Base-by-base conservation (phyloP, 2,329 filamentous ascomycete species). In the Neopestalotiopsis sp. region DNA sequence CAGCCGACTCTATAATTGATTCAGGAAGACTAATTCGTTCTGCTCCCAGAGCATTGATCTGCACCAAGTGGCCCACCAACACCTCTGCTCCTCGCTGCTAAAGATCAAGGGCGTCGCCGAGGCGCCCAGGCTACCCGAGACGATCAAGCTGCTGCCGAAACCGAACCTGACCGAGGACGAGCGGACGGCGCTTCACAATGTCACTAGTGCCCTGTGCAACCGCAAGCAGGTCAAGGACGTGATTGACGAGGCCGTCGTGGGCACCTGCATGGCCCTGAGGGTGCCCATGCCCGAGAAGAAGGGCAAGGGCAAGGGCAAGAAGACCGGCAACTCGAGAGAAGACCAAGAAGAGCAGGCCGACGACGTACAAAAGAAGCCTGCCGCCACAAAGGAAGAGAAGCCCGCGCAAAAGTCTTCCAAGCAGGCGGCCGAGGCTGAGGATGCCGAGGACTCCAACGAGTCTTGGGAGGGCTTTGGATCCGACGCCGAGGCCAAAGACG, bases 141-240 rank as follows among this genome's bases (percentile, higher is more conserved):
- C 83, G 20, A 79, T 89, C 53, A 84, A 82, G 67, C 78, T 83
- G 32, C 76, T 87, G 0, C 79, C 86, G 17, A 88, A 86, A 71
- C 84, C 86, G 6, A 80, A 86, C 1, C 76, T 89, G 3, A 81
- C 84, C 1, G 85, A 86, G 58, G 87, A 89, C 65, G 86, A 89
- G 73, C 81, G 79, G 66, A 72, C 77, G 0, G 83, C 85, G 2
- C 78, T 89, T 32, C 88, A 90, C 73, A 89, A 89, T 74, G 87
- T 90, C 65, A 89, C 88, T 32, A 90, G 88, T 69, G 83, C 82
- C 7, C 79, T 90, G 2, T 89, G 85, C 75, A 89, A 87, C 69
- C 80, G 83, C 66, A 82, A 82, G 5, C 81, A 84, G 38, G 87
- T 89, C 66, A 85, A 83, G 71, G 81, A 84, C 64, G 82, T 83